Evolutionary conservation across 2,329 filamentous ascomycete genomes (phyloP).

Genomic region (Capronia epimyces): DNA sequence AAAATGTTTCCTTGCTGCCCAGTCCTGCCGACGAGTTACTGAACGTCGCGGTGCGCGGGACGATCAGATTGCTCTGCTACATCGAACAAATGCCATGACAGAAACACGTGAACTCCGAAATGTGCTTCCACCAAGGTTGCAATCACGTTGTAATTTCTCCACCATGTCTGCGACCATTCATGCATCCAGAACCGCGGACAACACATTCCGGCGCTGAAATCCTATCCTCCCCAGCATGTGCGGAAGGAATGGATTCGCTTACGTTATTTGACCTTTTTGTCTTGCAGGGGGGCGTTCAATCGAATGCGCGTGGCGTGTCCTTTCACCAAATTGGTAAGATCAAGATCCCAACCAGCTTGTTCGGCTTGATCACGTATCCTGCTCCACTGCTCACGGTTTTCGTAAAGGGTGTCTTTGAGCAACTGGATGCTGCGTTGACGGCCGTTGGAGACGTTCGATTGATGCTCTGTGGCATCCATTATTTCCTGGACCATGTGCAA

Average conservation of each 20-base stretch:
- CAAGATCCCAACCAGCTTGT: slow-evolving; percentile 24
- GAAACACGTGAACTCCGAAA: neutral
- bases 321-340: slow-evolving; percentile 19
- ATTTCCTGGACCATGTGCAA: neutral
- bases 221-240: neutral
- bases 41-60: too few relatives aligned
- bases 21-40: neutral
- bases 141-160: neutral
- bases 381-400: slow-evolving; percentile 15
- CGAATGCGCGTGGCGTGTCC: slow-evolving; percentile 15
- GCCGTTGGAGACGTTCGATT: neutral
- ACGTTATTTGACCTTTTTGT: slow-evolving; percentile 20
- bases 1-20: neutral
- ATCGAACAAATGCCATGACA: neutral
- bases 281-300: neutral
- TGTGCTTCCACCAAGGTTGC: slow-evolving; percentile 3
- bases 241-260: neutral
- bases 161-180: neutral
- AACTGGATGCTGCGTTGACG: neutral
- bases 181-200: neutral
- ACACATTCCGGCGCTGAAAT: neutral
- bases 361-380: slow-evolving; percentile 12
- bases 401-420: slow-evolving; percentile 15
- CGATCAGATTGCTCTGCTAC: neutral
- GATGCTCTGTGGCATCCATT: neutral